Percentiles rank a stretch among this genome's conserved stretches.
Evolutionary conservation across 106 monocot genomes (phyloP).

Genomic region (Dendrobium nobile): DNA sequence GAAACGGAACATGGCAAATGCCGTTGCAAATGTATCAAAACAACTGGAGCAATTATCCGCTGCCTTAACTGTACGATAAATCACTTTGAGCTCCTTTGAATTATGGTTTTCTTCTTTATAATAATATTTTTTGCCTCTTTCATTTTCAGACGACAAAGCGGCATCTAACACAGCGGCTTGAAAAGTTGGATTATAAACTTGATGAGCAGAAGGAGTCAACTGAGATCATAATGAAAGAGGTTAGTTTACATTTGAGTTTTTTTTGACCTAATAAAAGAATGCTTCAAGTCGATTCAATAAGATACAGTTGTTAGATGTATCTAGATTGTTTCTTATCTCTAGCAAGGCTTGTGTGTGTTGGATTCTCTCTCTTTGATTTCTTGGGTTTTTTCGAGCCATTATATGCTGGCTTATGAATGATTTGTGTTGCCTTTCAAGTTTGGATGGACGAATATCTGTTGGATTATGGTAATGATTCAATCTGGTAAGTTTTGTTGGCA

Average conservation of each 20-base stretch:
- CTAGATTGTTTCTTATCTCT: too few relatives aligned
- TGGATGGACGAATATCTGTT: too few relatives aligned
- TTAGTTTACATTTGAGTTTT: conserved; percentile 8
- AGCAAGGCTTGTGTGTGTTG: too few relatives aligned
- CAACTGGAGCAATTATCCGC: conserved; percentile 85
- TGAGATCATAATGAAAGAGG: conserved; percentile 72
- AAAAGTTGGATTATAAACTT: conserved; percentile 72
- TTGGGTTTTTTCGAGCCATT: too few relatives aligned
- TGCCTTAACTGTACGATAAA: conserved; percentile 64
- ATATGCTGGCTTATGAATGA: too few relatives aligned
- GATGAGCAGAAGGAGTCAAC: conserved; percentile 79
- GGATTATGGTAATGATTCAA: too few relatives aligned
- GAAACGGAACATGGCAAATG: conserved; percentile 85
- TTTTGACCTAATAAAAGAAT: too few relatives aligned
- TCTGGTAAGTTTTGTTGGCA: too few relatives aligned
- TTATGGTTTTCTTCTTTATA: conserved; percentile 1
- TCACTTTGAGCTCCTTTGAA: not conserved
- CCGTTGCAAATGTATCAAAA: conserved; percentile 71
- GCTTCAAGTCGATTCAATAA: too few relatives aligned
- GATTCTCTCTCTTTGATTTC: too few relatives aligned
- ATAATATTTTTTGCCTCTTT: not conserved
- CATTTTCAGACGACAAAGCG: conserved; percentile 59
- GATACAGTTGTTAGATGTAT: too few relatives aligned
- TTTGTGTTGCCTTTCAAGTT: too few relatives aligned
- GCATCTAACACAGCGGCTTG: conserved; percentile 72